Evolutionary conservation across 140 eudicot species (phyloP), one percentile per base, ranked within the genome.

Genomic region (Senecio squalidus): DNA sequence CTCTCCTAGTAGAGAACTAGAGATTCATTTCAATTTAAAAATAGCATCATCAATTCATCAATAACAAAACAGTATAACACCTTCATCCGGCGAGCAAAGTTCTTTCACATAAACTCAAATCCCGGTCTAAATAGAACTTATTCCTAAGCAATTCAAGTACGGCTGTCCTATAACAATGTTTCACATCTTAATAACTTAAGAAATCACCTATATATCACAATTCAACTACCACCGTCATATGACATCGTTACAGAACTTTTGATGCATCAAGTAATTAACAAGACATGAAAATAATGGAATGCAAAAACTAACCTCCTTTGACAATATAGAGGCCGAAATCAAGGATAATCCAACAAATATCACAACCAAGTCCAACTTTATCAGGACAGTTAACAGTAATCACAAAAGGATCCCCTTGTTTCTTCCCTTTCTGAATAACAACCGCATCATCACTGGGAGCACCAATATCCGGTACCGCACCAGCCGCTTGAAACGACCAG

Each of bases 341-440:
- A 48, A 88, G 95, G 66, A 88, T 84, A 15, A 76, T 72, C 49
- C 78, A 78, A 34, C 95, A 84, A 10, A 88, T 72, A 64, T 88
- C 95, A 57, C 94, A 84, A 20, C 82, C 88, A 6, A 88, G 76
- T 3, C 95, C 96, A n/a, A 82, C 71, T 58, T 79, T 78, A 63
- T 84, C 92, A 1, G 96, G 94, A 25, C 96, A 88, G 63, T 88
- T 84, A 9, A 88, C 88, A 50, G 95, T 88, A 4, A 88, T 74
- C 14, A 79, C 81, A 63, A 70, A 74, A 2, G 92, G 88, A 1
- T 88, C 96, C 0, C 88, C 95, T n/a, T 76, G 69, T 45, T 58
- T 79, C 79, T 79, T 82, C 69, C 95, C 95, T 72, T 79, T 79
- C 83, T 84, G 83, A 16, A 88, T 72, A 29, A 67, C 71, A 21